Evolutionary conservation across 768 basidiomycete genomes (phyloP).

Genomic region (Cyclocybe aegerita): DNA sequence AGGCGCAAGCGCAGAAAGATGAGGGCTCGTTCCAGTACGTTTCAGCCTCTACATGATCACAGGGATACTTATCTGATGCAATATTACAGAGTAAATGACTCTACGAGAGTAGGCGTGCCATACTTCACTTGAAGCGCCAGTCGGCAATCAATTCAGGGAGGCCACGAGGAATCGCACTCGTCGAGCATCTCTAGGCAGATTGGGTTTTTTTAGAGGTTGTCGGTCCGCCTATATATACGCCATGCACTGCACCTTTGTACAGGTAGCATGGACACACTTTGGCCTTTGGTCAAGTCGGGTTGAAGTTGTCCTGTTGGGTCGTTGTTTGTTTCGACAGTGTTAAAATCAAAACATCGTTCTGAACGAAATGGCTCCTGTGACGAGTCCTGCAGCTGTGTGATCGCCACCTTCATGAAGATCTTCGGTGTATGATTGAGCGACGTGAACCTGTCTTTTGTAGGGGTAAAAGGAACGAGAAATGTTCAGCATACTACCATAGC

Average conservation of each 20-base stretch:
- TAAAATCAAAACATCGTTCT: no score
- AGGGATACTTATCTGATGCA: not conserved
- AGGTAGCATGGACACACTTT: slow-evolving; percentile 1
- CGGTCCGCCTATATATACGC: not conserved
- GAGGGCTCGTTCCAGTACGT: slow-evolving; percentile 91
- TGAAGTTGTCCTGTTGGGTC: slow-evolving; percentile 3
- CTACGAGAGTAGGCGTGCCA: slow-evolving; percentile 15
- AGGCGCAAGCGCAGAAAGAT: slow-evolving; percentile 95
- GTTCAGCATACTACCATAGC: no score
- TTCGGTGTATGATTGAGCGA: no score
- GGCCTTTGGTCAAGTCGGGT: slow-evolving; percentile 10
- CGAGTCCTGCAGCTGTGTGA: no score
- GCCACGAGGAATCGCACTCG: not conserved
- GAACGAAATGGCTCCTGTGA: no score
- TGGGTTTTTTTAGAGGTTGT: slow-evolving; percentile 9
- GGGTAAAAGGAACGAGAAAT: no score
- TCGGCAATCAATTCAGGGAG: not conserved
- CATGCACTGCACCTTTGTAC: slow-evolving; percentile 4
- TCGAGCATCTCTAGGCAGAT: not conserved
- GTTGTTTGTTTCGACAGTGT: no score
- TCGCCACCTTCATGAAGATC: no score
- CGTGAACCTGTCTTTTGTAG: no score
- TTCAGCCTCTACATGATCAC: not conserved
- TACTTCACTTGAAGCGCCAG: slow-evolving; percentile 8
- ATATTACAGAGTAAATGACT: slow-evolving; percentile 37